Percentiles rank a stretch among this genome's conserved stretches.
These are phyloP conservation scores for Malassezia cuniculi DNA, from an alignment of 1,284 basidiomycete species.

Conservation along the genomic window DNA sequence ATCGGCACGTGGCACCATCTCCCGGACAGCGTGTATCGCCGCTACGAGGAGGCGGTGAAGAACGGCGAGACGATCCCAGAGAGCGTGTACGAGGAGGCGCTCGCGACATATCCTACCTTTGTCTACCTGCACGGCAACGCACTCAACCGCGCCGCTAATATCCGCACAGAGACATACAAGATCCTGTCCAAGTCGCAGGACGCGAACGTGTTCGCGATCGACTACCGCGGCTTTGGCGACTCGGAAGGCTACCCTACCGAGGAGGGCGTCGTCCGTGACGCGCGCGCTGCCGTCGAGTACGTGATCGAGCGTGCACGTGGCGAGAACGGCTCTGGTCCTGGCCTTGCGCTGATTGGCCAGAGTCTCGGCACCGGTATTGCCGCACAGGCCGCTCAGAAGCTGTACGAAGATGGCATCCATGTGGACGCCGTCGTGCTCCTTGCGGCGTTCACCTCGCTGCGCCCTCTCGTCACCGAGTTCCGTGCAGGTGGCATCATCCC, in stretches of 20 bases:
- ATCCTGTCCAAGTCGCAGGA: constrained; percentile 55
- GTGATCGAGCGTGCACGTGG: constrained; percentile 46
- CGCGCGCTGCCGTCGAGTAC: constrained; percentile 69
- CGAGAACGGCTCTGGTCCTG: constrained; percentile 26
- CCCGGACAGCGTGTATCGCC: constrained; percentile 53
- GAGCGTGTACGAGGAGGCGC: constrained; percentile 17
- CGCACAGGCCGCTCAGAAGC: constrained; percentile 53
- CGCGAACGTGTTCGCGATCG: constrained; percentile 67
- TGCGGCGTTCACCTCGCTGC: constrained; percentile 63
- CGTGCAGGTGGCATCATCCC: constrained; percentile 52
- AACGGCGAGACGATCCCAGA: constrained; percentile 23
- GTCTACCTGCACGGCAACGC: constrained; percentile 73
- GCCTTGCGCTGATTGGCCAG: constrained; percentile 64
- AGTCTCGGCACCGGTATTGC: constrained; percentile 69
- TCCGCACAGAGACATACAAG: constrained; percentile 56
- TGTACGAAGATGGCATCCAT: constrained; percentile 45
- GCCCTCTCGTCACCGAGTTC: constrained; percentile 59
- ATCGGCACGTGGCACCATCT: constrained; percentile 50
- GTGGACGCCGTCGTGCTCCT: constrained; percentile 59
- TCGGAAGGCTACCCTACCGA: constrained; percentile 66
- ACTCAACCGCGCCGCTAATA: constrained; percentile 57
- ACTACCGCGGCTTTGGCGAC: constrained; percentile 87
- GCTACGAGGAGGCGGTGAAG: constrained; percentile 16
- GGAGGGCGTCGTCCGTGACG: constrained; percentile 61
- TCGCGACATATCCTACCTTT: constrained; percentile 21